Percentiles rank a stretch among this genome's conserved stretches.
Conservation (phyloP, 352 stramenopile species). For the Pythium scleroteichum region DNA sequence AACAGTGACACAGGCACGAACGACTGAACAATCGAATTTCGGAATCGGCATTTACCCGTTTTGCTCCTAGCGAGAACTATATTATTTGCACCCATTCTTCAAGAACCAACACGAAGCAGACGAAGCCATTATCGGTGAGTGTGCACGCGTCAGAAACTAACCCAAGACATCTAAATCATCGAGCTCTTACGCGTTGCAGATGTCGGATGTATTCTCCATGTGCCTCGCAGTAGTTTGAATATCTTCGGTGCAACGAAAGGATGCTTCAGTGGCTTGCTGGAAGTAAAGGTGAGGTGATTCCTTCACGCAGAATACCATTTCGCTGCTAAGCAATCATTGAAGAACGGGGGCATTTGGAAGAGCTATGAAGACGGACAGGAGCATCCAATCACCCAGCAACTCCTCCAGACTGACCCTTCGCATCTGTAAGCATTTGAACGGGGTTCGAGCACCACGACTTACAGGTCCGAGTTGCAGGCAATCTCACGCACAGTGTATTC, state of each 20-base stretch:
- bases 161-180: background rate
- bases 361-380: constrained; percentile 59
- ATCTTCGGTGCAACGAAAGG: constrained; percentile 86
- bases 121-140: constrained; percentile 76
- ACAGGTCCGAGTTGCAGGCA: too few species aligned
- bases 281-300: constrained; percentile 32
- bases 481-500: constrained; percentile 83
- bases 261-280: constrained; percentile 61
- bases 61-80: constrained; percentile 63
- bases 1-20: constrained; percentile 72
- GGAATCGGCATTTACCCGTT: too few species aligned
- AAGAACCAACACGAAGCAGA: constrained; percentile 78
- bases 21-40: too few species aligned
- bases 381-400: constrained; percentile 71
- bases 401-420: constrained; percentile 53
- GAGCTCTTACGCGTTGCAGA: constrained; percentile 36
- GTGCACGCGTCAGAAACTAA: background rate
- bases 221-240: constrained; percentile 72
- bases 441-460: too few species aligned
- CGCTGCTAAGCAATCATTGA: too few species aligned
- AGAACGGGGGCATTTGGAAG: constrained; percentile 56
- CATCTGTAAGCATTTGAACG: constrained; percentile 45
- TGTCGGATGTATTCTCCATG: constrained; percentile 62
- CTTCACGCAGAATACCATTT: too few species aligned
- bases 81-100: constrained; percentile 87